phyloP scores from a whole-genome alignment of 805 yeast genomes.

The Saccharomycopsis sp. region DNA sequence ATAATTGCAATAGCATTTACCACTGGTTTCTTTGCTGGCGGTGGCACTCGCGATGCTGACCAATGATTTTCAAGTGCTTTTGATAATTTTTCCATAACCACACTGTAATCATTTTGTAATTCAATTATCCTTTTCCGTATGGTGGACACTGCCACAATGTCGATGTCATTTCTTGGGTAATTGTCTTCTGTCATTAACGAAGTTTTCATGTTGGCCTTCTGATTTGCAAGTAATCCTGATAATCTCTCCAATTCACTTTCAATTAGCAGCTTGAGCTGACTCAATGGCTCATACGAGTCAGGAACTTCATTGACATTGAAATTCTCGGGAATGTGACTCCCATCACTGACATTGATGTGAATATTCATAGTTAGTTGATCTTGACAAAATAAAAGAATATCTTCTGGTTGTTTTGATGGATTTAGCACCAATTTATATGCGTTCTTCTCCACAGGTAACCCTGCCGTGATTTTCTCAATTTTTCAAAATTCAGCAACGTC shows the following conservation, averaged over 20 bases:
- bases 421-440: not conserved
- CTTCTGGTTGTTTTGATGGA: no score
- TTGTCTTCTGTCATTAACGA: constrained; percentile 66
- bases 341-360: not conserved
- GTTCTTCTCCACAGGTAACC: no score
- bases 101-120: constrained; percentile 60
- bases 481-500: no score
- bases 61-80: constrained; percentile 40
- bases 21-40: not conserved
- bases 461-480: no score
- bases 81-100: constrained; percentile 42
- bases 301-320: constrained; percentile 2
- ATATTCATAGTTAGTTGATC: no score
- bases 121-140: constrained; percentile 59
- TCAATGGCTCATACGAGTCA: constrained; percentile 25
- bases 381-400: no score
- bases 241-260: constrained; percentile 37
- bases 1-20: constrained; percentile 1
- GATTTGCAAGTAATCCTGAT: constrained; percentile 37
- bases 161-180: constrained; percentile 78
- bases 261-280: constrained; percentile 31
- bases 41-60: constrained; percentile 13
- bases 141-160: constrained; percentile 61
- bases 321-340: constrained; percentile 3
- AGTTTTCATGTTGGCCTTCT: constrained; percentile 56